Conservation (phyloP, 345 rosid species). For the Jatropha curcas region DNA sequence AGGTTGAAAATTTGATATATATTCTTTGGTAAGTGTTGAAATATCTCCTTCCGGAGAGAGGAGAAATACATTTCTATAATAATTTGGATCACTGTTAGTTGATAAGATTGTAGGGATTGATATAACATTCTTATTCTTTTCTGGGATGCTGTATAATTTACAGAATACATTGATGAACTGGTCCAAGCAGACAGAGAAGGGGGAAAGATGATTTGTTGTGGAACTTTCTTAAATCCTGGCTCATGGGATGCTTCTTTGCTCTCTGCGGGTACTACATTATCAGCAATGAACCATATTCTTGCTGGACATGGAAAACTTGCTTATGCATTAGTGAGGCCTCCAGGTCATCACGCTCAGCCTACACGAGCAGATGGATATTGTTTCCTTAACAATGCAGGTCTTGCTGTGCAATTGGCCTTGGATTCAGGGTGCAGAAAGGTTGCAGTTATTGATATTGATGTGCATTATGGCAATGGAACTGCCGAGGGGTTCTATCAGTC, state of each 20-base stretch:
- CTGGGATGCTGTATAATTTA: background rate
- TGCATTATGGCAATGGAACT: constrained; percentile 89
- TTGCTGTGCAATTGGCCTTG: constrained; percentile 66
- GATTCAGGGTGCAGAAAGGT: constrained; percentile 55
- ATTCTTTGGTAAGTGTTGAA: background rate
- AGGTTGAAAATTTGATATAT: background rate
- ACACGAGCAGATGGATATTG: constrained; percentile 89
- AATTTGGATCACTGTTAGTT: background rate
- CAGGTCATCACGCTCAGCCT: constrained; percentile 96
- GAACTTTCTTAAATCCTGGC: constrained; percentile 75
- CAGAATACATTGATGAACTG: constrained; percentile 63
- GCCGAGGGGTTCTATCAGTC: constrained; percentile 77
- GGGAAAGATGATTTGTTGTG: constrained; percentile 47
- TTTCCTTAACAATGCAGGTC: constrained; percentile 80
- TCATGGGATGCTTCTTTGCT: constrained; percentile 78
- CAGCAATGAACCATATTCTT: constrained; percentile 75
- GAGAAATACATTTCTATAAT: no score
- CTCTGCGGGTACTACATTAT: constrained; percentile 78
- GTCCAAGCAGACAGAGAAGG: constrained; percentile 60
- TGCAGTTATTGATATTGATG: constrained; percentile 80
- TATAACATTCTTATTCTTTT: background rate
- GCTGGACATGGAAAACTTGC: constrained; percentile 58
- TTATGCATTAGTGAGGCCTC: constrained; percentile 83
- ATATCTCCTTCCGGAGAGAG: background rate
- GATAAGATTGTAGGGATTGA: constrained; percentile 7